Evolutionary conservation across 228 moss, liverwort and hornwort species (phyloP).

Genomic region (Sphagnum fallax): DNA sequence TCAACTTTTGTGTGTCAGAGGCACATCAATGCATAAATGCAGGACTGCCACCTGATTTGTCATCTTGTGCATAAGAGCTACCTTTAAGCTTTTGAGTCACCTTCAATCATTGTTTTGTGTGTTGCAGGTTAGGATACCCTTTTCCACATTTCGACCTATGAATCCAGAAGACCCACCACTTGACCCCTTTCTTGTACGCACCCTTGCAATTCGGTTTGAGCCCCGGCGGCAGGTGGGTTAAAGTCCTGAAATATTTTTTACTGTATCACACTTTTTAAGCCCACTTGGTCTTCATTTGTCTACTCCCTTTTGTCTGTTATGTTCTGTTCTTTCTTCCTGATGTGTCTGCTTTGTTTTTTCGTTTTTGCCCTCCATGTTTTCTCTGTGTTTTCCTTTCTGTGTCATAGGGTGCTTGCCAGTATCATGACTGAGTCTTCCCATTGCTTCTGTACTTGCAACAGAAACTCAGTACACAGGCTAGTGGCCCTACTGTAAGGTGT

Average conservation of each 20-base stretch:
- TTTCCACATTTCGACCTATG: slow-evolving; percentile 67
- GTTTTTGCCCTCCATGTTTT: too few species aligned
- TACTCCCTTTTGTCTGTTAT: too few species aligned
- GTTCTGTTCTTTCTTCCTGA: too few species aligned
- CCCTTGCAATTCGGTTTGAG: slow-evolving; percentile 79
- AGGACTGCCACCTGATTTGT: too few species aligned
- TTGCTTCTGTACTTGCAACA: too few species aligned
- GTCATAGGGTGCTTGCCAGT: not conserved
- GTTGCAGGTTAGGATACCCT: slow-evolving; percentile 80
- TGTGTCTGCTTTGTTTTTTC: too few species aligned
- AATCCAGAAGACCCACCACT: slow-evolving; percentile 65
- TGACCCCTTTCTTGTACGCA: slow-evolving; percentile 76
- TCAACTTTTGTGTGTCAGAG: too few species aligned
- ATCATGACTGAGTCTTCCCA: not conserved
- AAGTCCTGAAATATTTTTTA: not conserved
- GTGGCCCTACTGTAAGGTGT: not conserved
- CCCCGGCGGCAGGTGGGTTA: slow-evolving; percentile 58
- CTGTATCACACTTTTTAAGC: not conserved
- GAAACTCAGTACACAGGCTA: not conserved
- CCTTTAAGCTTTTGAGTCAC: too few species aligned
- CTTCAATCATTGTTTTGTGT: not conserved
- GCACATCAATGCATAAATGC: too few species aligned
- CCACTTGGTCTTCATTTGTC: too few species aligned
- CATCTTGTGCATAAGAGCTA: too few species aligned
- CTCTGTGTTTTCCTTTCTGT: not conserved